A percentile compares a stretch with the other conserved stretches of the same genome.
Conservation (phyloP, 306 rosid genomes). For the Comarum palustre region DNA sequence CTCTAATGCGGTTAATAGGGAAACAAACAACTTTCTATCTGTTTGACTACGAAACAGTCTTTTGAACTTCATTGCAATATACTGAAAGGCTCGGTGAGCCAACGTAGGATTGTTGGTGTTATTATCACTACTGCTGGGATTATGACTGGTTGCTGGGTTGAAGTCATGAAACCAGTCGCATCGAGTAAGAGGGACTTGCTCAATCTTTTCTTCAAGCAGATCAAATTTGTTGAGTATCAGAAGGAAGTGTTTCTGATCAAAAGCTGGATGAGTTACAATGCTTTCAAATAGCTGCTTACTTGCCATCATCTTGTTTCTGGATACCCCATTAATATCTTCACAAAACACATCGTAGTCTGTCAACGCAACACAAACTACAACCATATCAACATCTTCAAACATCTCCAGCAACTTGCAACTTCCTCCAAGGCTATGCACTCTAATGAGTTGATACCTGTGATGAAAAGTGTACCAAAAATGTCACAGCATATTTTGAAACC, state of each 20-base stretch:
- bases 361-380: constrained; percentile 56
- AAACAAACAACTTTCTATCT: constrained; percentile 59
- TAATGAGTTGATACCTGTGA: constrained; percentile 56
- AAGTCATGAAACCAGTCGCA: constrained; percentile 78
- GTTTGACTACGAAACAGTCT: constrained; percentile 43
- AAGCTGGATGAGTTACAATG: constrained; percentile 42
- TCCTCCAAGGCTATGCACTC: constrained; percentile 64
- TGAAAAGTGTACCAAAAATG: background rate
- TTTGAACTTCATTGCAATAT: constrained; percentile 70
- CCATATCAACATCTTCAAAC: constrained; percentile 60
- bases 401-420: constrained; percentile 66
- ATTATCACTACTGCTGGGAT: constrained; percentile 21
- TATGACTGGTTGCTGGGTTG: constrained; percentile 43
- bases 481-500: background rate
- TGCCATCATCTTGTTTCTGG: constrained; percentile 58
- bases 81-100: constrained; percentile 58
- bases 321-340: constrained; percentile 41
- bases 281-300: constrained; percentile 61
- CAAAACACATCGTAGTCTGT: constrained; percentile 56
- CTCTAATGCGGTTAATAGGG: constrained; percentile 53
- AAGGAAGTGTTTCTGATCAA: constrained; percentile 50
- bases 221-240: constrained; percentile 64
- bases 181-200: constrained; percentile 42
- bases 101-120: constrained; percentile 40
- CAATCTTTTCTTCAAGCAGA: constrained; percentile 56